These are phyloP conservation scores for Nephelium lappaceum DNA, from an alignment of 345 rosid genomes.

Conservation along the genomic window DNA sequence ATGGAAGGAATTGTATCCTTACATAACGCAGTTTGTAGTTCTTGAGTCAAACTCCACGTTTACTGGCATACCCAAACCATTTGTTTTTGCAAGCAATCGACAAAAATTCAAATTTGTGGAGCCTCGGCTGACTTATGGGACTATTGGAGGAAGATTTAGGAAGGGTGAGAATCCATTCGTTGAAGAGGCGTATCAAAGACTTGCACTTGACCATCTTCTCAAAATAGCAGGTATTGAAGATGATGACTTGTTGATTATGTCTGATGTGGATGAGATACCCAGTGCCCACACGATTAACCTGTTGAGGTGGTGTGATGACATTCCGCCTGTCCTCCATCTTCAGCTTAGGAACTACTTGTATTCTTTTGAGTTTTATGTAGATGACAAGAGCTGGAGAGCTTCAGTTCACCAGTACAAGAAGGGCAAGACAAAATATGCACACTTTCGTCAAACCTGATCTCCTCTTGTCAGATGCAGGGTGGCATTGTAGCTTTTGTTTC, in stretches of 20 bases:
- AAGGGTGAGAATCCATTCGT: constrained; percentile 89
- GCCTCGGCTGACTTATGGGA: constrained; percentile 81
- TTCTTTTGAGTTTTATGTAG: constrained; percentile 72
- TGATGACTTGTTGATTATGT: constrained; percentile 93
- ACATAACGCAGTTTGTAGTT: constrained; percentile 75
- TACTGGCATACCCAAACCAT: constrained; percentile 67
- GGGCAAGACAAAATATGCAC: constrained; percentile 78
- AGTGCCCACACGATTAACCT: constrained; percentile 91
- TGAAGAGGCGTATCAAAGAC: constrained; percentile 92
- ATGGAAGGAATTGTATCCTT: constrained; percentile 90
- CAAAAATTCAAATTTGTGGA: constrained; percentile 63
- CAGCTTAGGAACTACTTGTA: constrained; percentile 82
- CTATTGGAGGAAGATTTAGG: constrained; percentile 77
- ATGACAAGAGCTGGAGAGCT: constrained; percentile 94
- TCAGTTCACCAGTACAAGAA: constrained; percentile 67
- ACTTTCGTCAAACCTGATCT: constrained; percentile 75
- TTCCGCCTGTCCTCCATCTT: constrained; percentile 83
- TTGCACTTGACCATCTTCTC: constrained; percentile 81
- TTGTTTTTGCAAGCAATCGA: constrained; percentile 60
- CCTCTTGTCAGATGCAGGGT: constrained; percentile 78
- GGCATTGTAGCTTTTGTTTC: constrained; percentile 99
- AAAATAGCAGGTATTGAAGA: constrained; percentile 85
- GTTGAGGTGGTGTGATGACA: constrained; percentile 87
- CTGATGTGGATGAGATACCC: constrained; percentile 96
- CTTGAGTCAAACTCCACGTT: constrained; percentile 95